These are phyloP conservation scores for Astrocystis sublimbata DNA, from an alignment of 495 filamentous ascomycete species.

Conservation along the genomic window DNA sequence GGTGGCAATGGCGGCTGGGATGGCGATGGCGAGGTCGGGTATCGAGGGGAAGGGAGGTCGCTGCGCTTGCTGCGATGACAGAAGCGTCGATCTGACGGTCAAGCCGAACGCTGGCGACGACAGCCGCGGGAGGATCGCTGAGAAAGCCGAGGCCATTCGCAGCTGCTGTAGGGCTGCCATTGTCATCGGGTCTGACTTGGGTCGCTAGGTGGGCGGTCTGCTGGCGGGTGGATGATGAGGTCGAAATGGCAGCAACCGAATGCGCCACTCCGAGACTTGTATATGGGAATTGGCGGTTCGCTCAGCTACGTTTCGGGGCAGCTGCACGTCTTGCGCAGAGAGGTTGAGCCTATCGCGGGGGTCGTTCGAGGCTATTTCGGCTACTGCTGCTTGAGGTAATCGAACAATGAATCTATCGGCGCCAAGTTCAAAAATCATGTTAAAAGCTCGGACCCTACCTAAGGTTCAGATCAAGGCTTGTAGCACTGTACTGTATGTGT, in stretches of 20 bases:
- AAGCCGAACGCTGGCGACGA: constrained; percentile 38
- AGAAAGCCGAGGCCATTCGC: constrained; percentile 40
- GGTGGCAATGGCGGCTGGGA: constrained; percentile 56
- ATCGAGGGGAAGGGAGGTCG: constrained; percentile 44
- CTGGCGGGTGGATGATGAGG: background rate
- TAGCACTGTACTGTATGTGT: too few relatives aligned
- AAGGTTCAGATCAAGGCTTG: too few relatives aligned
- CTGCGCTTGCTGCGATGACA: constrained; percentile 38
- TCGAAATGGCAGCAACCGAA: constrained; percentile 5
- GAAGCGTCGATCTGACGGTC: constrained; percentile 39
- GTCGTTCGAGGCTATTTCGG: background rate
- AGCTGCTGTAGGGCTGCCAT: constrained; percentile 48
- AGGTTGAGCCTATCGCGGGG: background rate
- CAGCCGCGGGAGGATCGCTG: constrained; percentile 42
- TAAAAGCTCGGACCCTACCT: constrained; percentile 13
- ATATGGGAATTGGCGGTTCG: background rate
- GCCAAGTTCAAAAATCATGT: constrained; percentile 19
- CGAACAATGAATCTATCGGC: background rate
- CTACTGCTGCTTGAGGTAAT: background rate
- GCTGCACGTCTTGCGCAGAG: background rate
- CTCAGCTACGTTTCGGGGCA: background rate
- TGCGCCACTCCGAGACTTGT: constrained; percentile 11
- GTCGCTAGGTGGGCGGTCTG: background rate
- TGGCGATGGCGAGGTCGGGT: constrained; percentile 50
- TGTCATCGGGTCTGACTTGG: constrained; percentile 16